These are phyloP conservation scores for Penicillium ucsense DNA, from an alignment of 495 filamentous ascomycete genomes.

Conservation along the genomic window DNA sequence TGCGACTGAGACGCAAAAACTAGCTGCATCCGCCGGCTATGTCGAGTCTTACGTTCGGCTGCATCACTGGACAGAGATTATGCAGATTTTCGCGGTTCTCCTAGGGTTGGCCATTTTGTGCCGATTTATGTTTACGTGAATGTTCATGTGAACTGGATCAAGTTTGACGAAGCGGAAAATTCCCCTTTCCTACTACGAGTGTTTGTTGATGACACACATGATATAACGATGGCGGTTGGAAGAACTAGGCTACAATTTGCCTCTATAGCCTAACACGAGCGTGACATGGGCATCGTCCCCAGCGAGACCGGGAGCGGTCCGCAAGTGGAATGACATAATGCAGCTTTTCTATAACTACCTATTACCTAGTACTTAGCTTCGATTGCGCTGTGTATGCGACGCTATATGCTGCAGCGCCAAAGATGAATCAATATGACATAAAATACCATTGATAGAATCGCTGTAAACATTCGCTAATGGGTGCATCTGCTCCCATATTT, in stretches of 20 bases:
- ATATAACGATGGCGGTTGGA: not conserved
- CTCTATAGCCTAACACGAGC: not conserved
- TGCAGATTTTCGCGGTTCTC: conserved; percentile 46
- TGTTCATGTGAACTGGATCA: not conserved
- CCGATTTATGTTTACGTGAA: conserved; percentile 7
- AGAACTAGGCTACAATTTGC: not conserved
- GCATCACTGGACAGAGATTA: conserved; percentile 42
- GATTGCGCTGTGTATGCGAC: too few species aligned
- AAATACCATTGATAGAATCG: too few species aligned
- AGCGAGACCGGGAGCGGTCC: too few species aligned
- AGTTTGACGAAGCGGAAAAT: too few species aligned
- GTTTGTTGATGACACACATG: not conserved
- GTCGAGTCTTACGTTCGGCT: conserved; percentile 50
- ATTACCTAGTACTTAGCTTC: too few species aligned
- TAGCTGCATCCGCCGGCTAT: conserved; percentile 36
- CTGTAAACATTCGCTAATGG: too few species aligned
- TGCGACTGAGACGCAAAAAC: conserved; percentile 22
- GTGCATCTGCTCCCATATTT: too few species aligned
- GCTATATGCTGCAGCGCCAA: too few species aligned
- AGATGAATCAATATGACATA: too few species aligned
- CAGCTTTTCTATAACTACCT: too few species aligned
- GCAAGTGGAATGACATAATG: too few species aligned
- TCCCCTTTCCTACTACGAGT: not conserved
- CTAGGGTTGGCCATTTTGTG: conserved; percentile 21
- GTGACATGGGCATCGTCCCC: too few species aligned